These are phyloP conservation scores for Chondrus crispus DNA, from an alignment of 23 red algal genomes.

Conservation along the genomic window DNA sequence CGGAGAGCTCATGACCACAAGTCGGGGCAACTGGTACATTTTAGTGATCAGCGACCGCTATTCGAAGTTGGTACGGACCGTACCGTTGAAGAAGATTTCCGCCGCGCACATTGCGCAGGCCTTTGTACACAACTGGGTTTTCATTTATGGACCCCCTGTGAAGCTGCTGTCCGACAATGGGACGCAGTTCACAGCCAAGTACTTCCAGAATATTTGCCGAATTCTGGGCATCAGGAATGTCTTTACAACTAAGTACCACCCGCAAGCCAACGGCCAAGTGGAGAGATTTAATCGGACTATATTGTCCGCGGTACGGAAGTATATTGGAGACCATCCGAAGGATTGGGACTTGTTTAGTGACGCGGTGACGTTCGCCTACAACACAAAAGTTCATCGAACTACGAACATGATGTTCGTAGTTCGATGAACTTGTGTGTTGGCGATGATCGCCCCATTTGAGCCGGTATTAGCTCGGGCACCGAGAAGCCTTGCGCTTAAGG, in stretches of 20 bases:
- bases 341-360: background rate
- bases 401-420: no score
- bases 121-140: background rate
- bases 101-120: background rate
- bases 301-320: background rate
- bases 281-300: background rate
- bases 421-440: no score
- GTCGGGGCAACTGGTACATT: background rate
- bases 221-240: background rate
- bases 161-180: background rate
- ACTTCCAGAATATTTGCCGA: background rate
- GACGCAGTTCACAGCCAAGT: background rate
- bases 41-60: background rate
- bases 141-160: background rate
- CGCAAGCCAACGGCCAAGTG: background rate
- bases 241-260: background rate
- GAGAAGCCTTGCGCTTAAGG: background rate
- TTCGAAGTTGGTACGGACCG: background rate
- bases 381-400: background rate
- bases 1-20: background rate
- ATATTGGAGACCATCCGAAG: background rate
- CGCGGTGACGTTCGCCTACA: constrained; percentile 1
- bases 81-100: background rate
- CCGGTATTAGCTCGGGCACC: background rate
- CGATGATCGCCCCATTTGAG: background rate